Evolutionary conservation across 805 yeast genomes (phyloP), one percentile per base, ranked within the genome.

Genomic region (Saccharomycopsis fermentans): DNA sequence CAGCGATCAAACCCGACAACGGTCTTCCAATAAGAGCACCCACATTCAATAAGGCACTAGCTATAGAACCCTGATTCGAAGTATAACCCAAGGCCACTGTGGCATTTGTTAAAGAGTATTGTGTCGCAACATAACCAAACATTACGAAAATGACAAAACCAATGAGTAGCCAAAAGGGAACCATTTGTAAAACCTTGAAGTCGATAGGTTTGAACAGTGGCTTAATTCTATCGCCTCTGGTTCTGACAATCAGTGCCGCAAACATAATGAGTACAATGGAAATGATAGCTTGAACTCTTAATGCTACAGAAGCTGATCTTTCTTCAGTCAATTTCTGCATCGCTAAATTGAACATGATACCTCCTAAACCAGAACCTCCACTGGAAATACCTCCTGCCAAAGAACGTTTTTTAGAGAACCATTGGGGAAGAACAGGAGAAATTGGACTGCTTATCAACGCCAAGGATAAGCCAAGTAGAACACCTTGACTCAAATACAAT

Each of bases 1-100:
- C 88, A 2, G 81, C 71, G 2, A 81, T 26, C 21, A 68, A 65
- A 1, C 90, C 89, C 16, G 78, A 73, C 0, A 67, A 5, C 1
- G 90, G 88, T 63, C 89, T 72, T 2, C 85, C 85, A 48, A 76
- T 59, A 11, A 77, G 69, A 3, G 78, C 77, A 1, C 87, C 88
- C 9, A 81, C 77, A 52, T 82, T 78, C 9, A 81, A 73, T 84
- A 82, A 78, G 17, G 86, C 82, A 1, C 84, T 69, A 3, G 81
- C 84, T 24, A 78, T 70, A 0, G 87, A 77, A 1, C 86, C 86
- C 60, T 83, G 81, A 21, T 72, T 64, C 1, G 78, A 71, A 3
- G 77, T 61, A 63, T 82, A 83, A 0, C 90, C 90, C 58, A 84
- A 64, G 1, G 85, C 78, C 3, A 77, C 73, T 11, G 87, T 81